Base-by-base conservation (phyloP, 2,329 filamentous ascomycete species). In the Monosporascus sp. region DNA sequence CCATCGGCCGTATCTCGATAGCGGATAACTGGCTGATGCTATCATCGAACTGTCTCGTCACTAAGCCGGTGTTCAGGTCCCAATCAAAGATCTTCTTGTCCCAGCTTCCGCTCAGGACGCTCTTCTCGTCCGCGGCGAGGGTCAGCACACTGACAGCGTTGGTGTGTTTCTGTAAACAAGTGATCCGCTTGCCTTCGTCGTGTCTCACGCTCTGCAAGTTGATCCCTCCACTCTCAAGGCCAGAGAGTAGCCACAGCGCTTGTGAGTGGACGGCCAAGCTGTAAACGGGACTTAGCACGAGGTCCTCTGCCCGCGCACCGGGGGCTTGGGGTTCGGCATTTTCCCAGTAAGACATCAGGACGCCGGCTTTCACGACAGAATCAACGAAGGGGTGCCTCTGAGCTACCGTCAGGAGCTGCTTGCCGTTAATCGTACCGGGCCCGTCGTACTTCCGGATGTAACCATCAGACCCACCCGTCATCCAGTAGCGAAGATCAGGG, bases 401-500 rank as follows among this genome's bases (percentile, higher is more conserved):
- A 35, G 94, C 94, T 6, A 99, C 94, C 0, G 94, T 99, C 63
- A 99, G 76, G 56, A 93, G 86, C 36, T 94, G 83, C 72, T 96
- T 97, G 59, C 91, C 91, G 67, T 99, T 99, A 61, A 95, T 92
- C 5, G 94, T 97, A 37, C 91, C 90, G 3, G 89, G 86, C 69
- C 94, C 96, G 69, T 99, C 95, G 73, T 95, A 97, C 70, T 97
- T 97, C 53, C 94, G 84, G 58, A 99, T 93, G 67, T 96, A 99
- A 48, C 94, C 93, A 72, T 99, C 94, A 0, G 89, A 87, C 1
- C 94, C 94, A 38, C 94, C 94, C 11, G 87, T 96, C 68, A 97
- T 92, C 70, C 96, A 93, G 81, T 91, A 97, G 52, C 91, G 83
- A 78, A 97, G 87, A 70, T 99, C 94, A 2, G 91, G 92, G 0